Evolutionary conservation across 2,329 filamentous ascomycete species (phyloP).

Genomic region (Penicillium sp.): DNA sequence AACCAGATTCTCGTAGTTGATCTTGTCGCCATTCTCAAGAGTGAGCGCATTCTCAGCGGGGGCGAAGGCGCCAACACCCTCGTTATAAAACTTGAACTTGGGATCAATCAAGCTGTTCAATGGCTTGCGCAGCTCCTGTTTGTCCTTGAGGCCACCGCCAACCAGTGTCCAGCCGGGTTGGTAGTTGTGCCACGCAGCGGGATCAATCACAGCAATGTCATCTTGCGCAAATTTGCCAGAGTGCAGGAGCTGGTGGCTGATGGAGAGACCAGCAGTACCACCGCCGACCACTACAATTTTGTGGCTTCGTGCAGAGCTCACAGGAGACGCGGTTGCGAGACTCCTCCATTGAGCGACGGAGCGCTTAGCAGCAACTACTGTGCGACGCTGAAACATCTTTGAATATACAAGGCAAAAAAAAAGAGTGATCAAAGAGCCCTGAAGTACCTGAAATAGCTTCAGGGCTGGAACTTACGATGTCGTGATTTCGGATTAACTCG

Average conservation of each 20-base stretch:
- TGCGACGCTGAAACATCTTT: conserved; percentile 31
- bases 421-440: neutral
- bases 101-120: conserved; percentile 55
- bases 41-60: conserved; percentile 60
- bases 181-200: conserved; percentile 64
- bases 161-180: conserved; percentile 71
- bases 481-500: conserved; percentile 12
- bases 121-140: conserved; percentile 57
- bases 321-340: conserved; percentile 39
- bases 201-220: conserved; percentile 66
- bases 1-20: conserved; percentile 65
- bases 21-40: conserved; percentile 55
- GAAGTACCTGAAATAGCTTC: neutral
- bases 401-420: neutral
- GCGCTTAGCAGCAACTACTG: conserved; percentile 24
- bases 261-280: conserved; percentile 63
- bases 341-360: conserved; percentile 15
- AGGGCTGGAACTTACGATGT: conserved; percentile 3
- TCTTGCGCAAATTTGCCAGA: conserved; percentile 56
- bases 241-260: conserved; percentile 67
- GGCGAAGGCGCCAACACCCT: conserved; percentile 51
- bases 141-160: conserved; percentile 64
- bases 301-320: conserved; percentile 50
- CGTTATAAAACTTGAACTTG: conserved; percentile 62
- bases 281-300: conserved; percentile 67